Base-by-base conservation (phyloP, 768 basidiomycete species). In the Lentinula aciculospora region DNA sequence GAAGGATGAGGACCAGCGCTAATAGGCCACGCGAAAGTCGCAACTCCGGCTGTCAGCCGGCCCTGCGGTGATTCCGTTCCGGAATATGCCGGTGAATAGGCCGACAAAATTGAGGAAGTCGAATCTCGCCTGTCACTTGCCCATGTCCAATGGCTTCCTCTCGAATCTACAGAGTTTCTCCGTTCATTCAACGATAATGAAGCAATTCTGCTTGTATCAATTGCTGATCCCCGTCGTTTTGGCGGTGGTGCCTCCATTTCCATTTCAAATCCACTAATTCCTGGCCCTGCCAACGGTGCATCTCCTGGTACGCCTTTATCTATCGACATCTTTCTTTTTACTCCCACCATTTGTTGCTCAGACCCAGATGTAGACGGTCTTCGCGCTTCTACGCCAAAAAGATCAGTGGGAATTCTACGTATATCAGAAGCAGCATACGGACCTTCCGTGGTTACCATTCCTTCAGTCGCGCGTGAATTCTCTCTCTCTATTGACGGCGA, bases 281-380 rank as follows among this genome's bases (percentile, higher is more conserved):
- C 88, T 49, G 85, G 84, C 17, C 87, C 89, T 42, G 80, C 77
- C 53, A 91, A 74, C 60, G 84, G 84, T 4, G 83, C 72, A 65
- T 89, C 89, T 49, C 80, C 71, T 63, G 86, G 85, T 48, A 77
- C 77, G 29, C 80, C 73, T 21, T 81, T 71, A n/a, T 89, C 89
- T 61, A 78, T 75, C 23, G 90, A 91, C 77, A 91, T 86, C 74
- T 94, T 94, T 63, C 92, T 82, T 70, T 93, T 93, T 58, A 82
- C 85, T 53, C 89, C 89, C 65, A 15, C 31, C 9, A 42, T 32
- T 34, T 56, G 55, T 29, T 17, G 27, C 13, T 56, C 55, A n/a
- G 37, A 27, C 28, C 53, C 53, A 19, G 53, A 12, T 54, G 53
- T 28, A 9, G 53, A 54, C 36, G 36, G 53, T 17, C 55, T 25